Percentiles rank a stretch among this genome's conserved stretches.
Conservation (phyloP, 2,329 filamentous ascomycete genomes). For the Xylogone sp. region DNA sequence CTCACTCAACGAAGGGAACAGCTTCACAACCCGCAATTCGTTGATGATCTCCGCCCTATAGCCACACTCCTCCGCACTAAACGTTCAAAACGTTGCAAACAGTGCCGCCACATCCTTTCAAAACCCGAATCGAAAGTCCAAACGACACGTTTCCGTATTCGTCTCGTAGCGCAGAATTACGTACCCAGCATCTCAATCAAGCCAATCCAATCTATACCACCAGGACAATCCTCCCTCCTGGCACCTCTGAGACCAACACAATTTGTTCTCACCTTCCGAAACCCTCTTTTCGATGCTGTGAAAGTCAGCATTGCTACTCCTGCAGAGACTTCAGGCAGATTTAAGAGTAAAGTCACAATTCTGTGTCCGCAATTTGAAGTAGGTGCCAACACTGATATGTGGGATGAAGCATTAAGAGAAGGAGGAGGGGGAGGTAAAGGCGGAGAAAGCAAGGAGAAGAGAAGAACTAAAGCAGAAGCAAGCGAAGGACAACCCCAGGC, state of each 20-base stretch:
- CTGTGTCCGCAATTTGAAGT: slow-evolving; percentile 93
- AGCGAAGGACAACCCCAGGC: slow-evolving; percentile 48
- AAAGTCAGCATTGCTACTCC: slow-evolving; percentile 86
- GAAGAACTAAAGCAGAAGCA: slow-evolving; percentile 23
- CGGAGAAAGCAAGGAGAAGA: slow-evolving; percentile 35
- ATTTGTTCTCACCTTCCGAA: slow-evolving; percentile 85
- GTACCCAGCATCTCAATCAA: slow-evolving; percentile 78
- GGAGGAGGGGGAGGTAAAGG: slow-evolving; percentile 30
- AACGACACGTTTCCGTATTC: slow-evolving; percentile 88
- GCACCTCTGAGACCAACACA: slow-evolving; percentile 54
- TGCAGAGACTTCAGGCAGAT: slow-evolving; percentile 70
- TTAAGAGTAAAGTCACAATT: slow-evolving; percentile 79
- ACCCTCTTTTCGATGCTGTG: slow-evolving; percentile 89
- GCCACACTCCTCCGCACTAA: slow-evolving; percentile 85
- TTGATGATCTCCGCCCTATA: slow-evolving; percentile 73
- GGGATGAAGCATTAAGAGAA: slow-evolving; percentile 75
- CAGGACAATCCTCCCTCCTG: slow-evolving; percentile 25
- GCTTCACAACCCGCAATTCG: slow-evolving; percentile 46
- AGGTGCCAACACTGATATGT: slow-evolving; percentile 88
- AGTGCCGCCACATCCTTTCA: slow-evolving; percentile 90
- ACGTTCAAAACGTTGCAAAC: slow-evolving; percentile 86
- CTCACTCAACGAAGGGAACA: slow-evolving; percentile 50
- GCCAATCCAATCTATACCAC: slow-evolving; percentile 43
- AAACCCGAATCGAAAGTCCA: slow-evolving; percentile 90
- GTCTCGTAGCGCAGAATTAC: slow-evolving; percentile 81